Base-by-base conservation (phyloP, 768 basidiomycete species). In the Rhizopogon vulgaris region DNA sequence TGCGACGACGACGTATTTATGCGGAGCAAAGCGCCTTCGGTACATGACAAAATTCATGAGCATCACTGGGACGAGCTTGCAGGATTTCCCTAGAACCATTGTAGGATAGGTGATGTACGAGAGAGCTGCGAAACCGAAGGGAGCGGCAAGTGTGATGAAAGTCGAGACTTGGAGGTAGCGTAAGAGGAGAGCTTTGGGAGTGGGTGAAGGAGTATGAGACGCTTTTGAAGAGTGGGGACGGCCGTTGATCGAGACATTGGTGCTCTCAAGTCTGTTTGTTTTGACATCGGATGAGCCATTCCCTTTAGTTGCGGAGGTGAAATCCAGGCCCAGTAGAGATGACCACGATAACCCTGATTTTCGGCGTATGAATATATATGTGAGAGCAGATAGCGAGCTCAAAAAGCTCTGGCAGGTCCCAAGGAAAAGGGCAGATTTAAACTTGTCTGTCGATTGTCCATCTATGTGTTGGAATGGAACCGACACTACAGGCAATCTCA, bases 41-140 rank as follows among this genome's bases (percentile, higher is more conserved):
- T 98, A 98, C 53, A 97, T 78, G 37, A 98, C 62, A 60, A 98
- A 84, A 71, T 98, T 97, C 87, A 98, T 94, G 68, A 98, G 80
- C 83, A 95, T 91, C 54, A 94, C 96, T 0, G 96, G 96, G 40
- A 99, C 92, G 65, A 99, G 90, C 67, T 98, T 98, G 78, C 96
- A 98, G 0, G 94, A 97, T 69, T 98, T 98, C 48, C 91, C 96
- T 57, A 98, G 86, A 32, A 98, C 94, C 90, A 97, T 95, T 40
- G 95, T 93, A 46, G 96, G 96, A 75, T 97, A 98, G 15, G 93
- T 93, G 64, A 99, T 94, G 72, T 95, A 91, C 24, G 90, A 84
- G 39, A 98, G 85, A 4, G 94, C 84, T 10, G 94, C 88, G 71
- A 98, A 98, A 48, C 95, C 94, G 65, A 98, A 95, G 3, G 95